phyloP scores from a whole-genome alignment of 768 basidiomycete genomes.

The Tremella yokohamensis region DNA sequence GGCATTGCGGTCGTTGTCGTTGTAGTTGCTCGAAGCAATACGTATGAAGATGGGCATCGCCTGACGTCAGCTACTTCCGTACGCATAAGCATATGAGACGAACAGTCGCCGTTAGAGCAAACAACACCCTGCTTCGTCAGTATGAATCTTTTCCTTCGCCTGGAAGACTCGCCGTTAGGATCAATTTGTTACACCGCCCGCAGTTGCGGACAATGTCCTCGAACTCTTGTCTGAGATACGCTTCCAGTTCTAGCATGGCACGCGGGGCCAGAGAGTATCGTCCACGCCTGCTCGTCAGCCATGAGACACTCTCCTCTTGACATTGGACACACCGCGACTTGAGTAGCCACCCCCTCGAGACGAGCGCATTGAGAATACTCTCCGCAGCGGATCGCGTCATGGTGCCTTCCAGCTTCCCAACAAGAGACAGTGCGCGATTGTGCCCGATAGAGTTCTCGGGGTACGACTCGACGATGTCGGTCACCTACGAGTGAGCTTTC shows the following conservation, averaged over 20 bases:
- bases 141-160: not conserved
- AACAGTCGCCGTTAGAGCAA: slow-evolving; percentile 30
- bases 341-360: slow-evolving; percentile 43
- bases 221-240: slow-evolving; percentile 32
- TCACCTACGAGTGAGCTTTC: slow-evolving; percentile 19
- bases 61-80: slow-evolving; percentile 13
- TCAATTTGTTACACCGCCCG: slow-evolving; percentile 30
- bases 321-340: slow-evolving; percentile 33
- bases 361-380: slow-evolving; percentile 30
- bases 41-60: slow-evolving; percentile 36
- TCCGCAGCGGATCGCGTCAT: slow-evolving; percentile 38
- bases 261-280: slow-evolving; percentile 37
- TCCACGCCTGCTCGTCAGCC: slow-evolving; percentile 31
- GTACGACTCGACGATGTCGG: slow-evolving; percentile 42
- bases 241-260: slow-evolving; percentile 38
- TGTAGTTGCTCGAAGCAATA: slow-evolving; percentile 30
- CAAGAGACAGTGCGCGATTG: slow-evolving; percentile 28
- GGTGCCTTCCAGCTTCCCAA: slow-evolving; percentile 10
- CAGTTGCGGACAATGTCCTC: slow-evolving; percentile 39
- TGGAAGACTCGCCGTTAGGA: slow-evolving; percentile 36
- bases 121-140: slow-evolving; percentile 23
- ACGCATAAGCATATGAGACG: not conserved
- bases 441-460: slow-evolving; percentile 46
- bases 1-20: slow-evolving; percentile 24
- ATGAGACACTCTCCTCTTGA: not conserved